Conservation (phyloP, 495 filamentous ascomycete species). For the Rhizodiscina lignyota region DNA sequence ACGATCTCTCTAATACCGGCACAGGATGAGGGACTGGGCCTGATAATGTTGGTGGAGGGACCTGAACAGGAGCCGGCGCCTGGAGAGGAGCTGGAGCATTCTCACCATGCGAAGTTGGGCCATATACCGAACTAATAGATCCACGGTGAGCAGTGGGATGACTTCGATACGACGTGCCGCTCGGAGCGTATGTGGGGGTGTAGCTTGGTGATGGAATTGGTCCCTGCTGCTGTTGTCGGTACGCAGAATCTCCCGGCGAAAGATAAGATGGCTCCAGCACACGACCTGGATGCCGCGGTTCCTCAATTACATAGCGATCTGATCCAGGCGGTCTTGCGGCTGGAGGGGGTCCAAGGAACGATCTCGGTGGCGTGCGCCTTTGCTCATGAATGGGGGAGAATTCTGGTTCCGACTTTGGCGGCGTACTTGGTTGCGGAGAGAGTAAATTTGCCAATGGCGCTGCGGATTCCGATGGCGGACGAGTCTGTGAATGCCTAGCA, state of each 20-base stretch:
- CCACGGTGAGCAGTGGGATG: too few species aligned
- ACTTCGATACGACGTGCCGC: slow-evolving; percentile 12
- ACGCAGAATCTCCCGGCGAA: slow-evolving; percentile 12
- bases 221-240: slow-evolving; percentile 10
- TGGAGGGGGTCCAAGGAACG: neutral
- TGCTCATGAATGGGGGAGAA: slow-evolving; percentile 13
- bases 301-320: slow-evolving; percentile 14
- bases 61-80: neutral
- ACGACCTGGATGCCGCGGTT: slow-evolving; percentile 6
- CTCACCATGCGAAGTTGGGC: neutral
- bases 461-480: slow-evolving; percentile 3
- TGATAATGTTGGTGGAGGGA: slow-evolving; percentile 2
- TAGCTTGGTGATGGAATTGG: slow-evolving; percentile 16
- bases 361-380: neutral
- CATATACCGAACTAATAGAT: too few species aligned
- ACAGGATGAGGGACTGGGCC: slow-evolving; percentile 14
- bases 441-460: slow-evolving; percentile 15
- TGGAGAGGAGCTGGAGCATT: neutral
- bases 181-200: slow-evolving; percentile 16
- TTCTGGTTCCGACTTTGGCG: slow-evolving; percentile 15
- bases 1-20: slow-evolving; percentile 14
- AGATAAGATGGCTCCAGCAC: slow-evolving; percentile 13
- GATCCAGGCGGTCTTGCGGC: neutral
- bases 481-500: slow-evolving; percentile 7
- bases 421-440: slow-evolving; percentile 13